These are phyloP conservation scores for Coccomyxa subellipsoidea DNA, from an alignment of 163 green algal genomes.

Conservation along the genomic window DNA sequence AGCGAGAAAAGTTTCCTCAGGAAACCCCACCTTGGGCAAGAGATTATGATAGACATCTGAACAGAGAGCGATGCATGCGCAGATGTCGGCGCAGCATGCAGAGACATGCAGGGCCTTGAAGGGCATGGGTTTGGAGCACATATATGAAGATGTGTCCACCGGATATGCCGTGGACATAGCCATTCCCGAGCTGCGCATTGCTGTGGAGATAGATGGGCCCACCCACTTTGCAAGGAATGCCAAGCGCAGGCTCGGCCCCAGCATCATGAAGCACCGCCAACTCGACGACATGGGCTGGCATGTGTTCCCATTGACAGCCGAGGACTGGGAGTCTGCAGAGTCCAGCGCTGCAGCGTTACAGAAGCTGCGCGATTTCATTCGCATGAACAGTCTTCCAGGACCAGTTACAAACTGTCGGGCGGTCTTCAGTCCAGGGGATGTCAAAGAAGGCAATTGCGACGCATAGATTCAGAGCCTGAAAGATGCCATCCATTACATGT, in stretches of 20 bases:
- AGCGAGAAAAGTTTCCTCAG: no score
- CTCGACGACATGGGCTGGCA: not conserved
- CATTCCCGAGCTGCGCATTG: not conserved
- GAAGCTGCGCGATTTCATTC: not conserved
- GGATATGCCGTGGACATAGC: not conserved
- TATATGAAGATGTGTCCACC: not conserved
- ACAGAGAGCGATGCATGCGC: not conserved
- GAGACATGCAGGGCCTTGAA: not conserved
- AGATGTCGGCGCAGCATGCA: not conserved
- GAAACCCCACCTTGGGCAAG: no score
- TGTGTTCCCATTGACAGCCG: not conserved
- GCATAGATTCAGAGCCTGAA: no score
- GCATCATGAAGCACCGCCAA: not conserved
- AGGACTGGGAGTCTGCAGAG: conserved; percentile 8
- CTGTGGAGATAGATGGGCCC: conserved; percentile 10
- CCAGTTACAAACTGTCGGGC: no score
- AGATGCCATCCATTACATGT: no score
- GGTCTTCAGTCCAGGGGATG: no score
- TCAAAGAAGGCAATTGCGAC: no score
- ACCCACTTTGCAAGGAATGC: conserved; percentile 8
- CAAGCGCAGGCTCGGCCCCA: not conserved
- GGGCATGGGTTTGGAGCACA: not conserved
- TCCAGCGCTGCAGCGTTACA: not conserved
- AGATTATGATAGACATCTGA: no score
- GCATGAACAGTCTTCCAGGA: no score